These are phyloP conservation scores for Helicostylum pulchrum DNA, from an alignment of 192 early-diverging fungal genomes.

Conservation along the genomic window DNA sequence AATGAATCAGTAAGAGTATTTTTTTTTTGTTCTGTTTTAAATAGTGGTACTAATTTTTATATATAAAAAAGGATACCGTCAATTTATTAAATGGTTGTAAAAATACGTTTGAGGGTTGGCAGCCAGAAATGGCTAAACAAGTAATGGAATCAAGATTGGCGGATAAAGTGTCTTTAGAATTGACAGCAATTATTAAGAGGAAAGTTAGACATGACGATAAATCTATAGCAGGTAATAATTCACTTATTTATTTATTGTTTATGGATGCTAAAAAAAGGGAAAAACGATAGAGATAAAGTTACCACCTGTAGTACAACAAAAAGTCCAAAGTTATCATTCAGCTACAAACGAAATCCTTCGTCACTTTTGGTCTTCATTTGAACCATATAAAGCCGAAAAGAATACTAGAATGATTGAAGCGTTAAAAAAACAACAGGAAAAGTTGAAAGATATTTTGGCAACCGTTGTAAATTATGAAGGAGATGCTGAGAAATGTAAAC, in stretches of 20 bases:
- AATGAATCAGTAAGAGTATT: slow-evolving; percentile 13
- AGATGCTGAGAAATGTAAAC: slow-evolving; percentile 22
- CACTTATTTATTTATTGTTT: neutral
- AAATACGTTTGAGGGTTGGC: slow-evolving; percentile 23
- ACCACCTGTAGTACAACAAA: slow-evolving; percentile 39
- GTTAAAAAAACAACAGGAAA: slow-evolving; percentile 39
- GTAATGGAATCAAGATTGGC: slow-evolving; percentile 20
- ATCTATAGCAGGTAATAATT: slow-evolving; percentile 26
- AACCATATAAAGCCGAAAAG: slow-evolving; percentile 44
- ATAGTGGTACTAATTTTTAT: neutral
- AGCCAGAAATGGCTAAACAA: slow-evolving; percentile 29
- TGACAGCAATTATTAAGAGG: slow-evolving; percentile 15
- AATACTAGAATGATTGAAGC: slow-evolving; percentile 47
- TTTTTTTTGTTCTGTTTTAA: too few relatives aligned
- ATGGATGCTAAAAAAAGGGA: slow-evolving; percentile 16
- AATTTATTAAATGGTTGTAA: slow-evolving; percentile 16
- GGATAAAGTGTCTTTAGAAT: slow-evolving; percentile 18
- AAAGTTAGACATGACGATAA: slow-evolving; percentile 14
- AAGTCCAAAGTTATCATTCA: slow-evolving; percentile 43
- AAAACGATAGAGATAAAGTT: slow-evolving; percentile 32
- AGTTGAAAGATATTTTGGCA: slow-evolving; percentile 40
- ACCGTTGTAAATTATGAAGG: slow-evolving; percentile 36
- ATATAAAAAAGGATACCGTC: slow-evolving; percentile 5
- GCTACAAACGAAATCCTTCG: slow-evolving; percentile 52
- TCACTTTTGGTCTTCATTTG: slow-evolving; percentile 54